A percentile compares a stretch with the other conserved stretches of the same genome.
phyloP scores from a whole-genome alignment of 345 rosid genomes.

The Abelmoschus esculentus region DNA sequence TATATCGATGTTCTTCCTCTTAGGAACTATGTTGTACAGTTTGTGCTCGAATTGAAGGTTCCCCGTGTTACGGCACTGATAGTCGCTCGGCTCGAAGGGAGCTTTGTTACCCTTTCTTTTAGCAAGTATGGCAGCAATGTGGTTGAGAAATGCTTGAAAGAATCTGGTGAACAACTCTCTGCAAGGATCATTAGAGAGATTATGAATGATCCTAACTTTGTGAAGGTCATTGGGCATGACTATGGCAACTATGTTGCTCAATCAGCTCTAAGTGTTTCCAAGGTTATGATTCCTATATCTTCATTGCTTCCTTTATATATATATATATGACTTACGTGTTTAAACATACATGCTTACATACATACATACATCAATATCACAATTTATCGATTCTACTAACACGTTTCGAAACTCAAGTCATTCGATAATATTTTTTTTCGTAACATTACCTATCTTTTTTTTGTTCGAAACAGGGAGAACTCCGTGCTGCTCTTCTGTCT shows the following conservation, averaged over 20 bases:
- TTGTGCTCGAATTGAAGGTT: conserved; percentile 15
- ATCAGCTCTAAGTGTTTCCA: not conserved
- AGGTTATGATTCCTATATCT: not conserved
- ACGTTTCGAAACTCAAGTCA: no score
- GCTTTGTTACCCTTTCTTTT: not conserved
- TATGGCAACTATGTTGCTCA: not conserved
- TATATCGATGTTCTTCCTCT: not conserved
- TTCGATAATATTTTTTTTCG: no score
- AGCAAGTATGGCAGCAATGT: not conserved
- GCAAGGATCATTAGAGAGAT: not conserved
- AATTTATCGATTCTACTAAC: no score
- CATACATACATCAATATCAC: no score
- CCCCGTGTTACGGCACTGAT: conserved; percentile 6
- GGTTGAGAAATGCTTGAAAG: not conserved
- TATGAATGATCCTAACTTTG: not conserved
- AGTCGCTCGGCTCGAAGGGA: conserved; percentile 14
- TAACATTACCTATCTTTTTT: not conserved
- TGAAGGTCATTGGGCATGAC: not conserved
- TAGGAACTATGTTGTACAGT: conserved; percentile 53
- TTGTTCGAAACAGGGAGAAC: not conserved
- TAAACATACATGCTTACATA: no score
- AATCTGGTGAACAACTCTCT: not conserved
- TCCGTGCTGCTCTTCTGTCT: not conserved
- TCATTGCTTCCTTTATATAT: no score
- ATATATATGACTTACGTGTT: no score